Base-by-base conservation (phyloP, 1,284 basidiomycete species). In the Fistulinella cinereoalba region DNA sequence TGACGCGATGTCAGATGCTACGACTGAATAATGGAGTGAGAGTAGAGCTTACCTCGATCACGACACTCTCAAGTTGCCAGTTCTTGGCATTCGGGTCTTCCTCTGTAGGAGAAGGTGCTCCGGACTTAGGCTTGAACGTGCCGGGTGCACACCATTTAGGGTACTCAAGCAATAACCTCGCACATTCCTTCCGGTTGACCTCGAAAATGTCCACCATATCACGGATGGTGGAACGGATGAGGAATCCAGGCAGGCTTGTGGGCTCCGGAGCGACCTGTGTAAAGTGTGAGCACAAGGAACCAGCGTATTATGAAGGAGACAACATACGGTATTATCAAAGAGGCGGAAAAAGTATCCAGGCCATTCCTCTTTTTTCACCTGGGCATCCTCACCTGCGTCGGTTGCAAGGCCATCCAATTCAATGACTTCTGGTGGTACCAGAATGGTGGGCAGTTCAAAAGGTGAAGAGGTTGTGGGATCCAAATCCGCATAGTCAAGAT, bases 121-220 rank as follows among this genome's bases (percentile, higher is more conserved):
- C 80, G 7, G 81, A 77, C 60, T 75, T 79, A 8, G 82, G 78
- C 57, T 85, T 88, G 77, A 97, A 98, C 0, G 92, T 93, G 2
- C 92, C 92, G 7, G 78, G 73, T 1, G 85, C 66, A 42, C 87
- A 78, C 89, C 93, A 97, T 57, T 87, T 88, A 1, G 92, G 90
- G 41, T 93, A 83, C 56, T 94, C 88, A 32, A 98, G 76, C 3
- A 99, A 75, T 11, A 97, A 70, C 11, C 88, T 77, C 2, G 96
- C 92, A 56, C 88, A 91, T 60, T 99, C 96, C 67, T 97, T 97
- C 44, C 96, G 82, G 67, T 99, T 99, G 39, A 97, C 82, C 67
- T 99, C 96, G 64, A 92, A 99, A 24, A 98, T 87, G 56, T 93
- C 84, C 44, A 97, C 71, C 38, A 89, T 80, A 63, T 98, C 95